Evolutionary conservation across 352 stramenopile species (phyloP), one percentile per base, ranked within the genome.

Genomic region (Pythium sp.): DNA sequence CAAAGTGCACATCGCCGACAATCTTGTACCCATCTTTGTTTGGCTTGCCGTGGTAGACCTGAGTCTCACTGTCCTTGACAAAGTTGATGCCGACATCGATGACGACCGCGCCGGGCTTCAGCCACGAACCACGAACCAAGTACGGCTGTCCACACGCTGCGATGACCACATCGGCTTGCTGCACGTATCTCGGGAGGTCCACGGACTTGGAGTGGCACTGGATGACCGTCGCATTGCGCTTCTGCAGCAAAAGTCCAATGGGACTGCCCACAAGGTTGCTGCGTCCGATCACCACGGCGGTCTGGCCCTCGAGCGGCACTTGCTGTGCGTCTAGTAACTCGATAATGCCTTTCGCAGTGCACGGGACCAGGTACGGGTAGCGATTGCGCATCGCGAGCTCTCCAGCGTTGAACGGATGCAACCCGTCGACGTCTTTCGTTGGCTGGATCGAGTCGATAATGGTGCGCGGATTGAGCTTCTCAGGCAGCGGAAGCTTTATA

Each of bases 41-140:
- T 34, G 70, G 62, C 26, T 75, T 54, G 6, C 82, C 82, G 67
- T 93, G 79, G 58, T 84, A 93, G 18, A 51, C 32, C n/a, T 76
- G 67, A 0, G 70, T 62, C 22, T 71, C 66, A 3, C 77, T 51
- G 46, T 94, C 86, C 12, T 96, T 87, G 3, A 99, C 92, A 68
- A 95, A 98, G 72, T 99, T 99, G 76, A 99, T 99, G 8, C 98
- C 98, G 18, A 99, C 98, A 80, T 99, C 98, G 71, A 99, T 96
- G 7, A 99, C 97, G 5, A 97, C 91, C 14, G 93, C 94, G 20
- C 97, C 97, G 14, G 93, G 86, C 74, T 99, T 99, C 41, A 99
- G 75, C 98, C 98, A 99, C 47, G 93, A 82, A 15, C 84, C 92
- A 26, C 92, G 94, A 15, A 99, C 93, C 56, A 99, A 81, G 56